A percentile compares a stretch with the other conserved stretches of the same genome.
phyloP scores from a whole-genome alignment of 306 rosid genomes.

The Medicago arabica region DNA sequence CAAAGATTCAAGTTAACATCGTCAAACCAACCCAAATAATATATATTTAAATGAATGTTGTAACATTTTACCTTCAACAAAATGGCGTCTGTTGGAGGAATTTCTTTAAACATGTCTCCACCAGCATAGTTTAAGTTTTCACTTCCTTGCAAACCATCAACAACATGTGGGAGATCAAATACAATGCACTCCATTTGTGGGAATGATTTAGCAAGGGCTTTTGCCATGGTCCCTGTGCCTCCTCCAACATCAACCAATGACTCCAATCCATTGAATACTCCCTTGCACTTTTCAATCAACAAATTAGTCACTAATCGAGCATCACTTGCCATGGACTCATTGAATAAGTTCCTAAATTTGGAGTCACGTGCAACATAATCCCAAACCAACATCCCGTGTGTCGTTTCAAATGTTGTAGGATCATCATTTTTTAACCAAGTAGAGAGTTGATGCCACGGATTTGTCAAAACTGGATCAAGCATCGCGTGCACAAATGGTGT shows the following conservation, averaged over 20 bases:
- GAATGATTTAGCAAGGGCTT: conserved; percentile 48
- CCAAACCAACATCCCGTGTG: neutral
- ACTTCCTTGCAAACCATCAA: conserved; percentile 43
- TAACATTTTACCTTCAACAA: conserved; percentile 48
- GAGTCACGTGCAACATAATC: neutral
- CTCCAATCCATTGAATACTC: conserved; percentile 47
- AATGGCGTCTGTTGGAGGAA: conserved; percentile 50
- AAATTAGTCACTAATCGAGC: neutral
- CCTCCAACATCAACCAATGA: conserved; percentile 68
- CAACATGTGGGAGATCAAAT: conserved; percentile 61
- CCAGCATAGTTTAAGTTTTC: conserved; percentile 45
- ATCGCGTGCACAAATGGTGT: neutral
- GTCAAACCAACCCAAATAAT: too few relatives aligned
- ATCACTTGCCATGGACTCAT: conserved; percentile 13
- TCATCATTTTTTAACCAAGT: neutral
- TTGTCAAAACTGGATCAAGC: neutral
- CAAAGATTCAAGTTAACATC: too few relatives aligned
- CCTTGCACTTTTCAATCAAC: conserved; percentile 40
- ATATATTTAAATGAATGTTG: too few relatives aligned
- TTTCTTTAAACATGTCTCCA: conserved; percentile 57
- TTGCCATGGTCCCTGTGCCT: conserved; percentile 58
- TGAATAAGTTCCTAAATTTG: neutral
- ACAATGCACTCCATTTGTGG: conserved; percentile 52
- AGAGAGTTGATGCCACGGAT: conserved; percentile 2
- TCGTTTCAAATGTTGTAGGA: neutral